phyloP scores from a whole-genome alignment of 2,329 filamentous ascomycete genomes.

The Venturia aucupariae region DNA sequence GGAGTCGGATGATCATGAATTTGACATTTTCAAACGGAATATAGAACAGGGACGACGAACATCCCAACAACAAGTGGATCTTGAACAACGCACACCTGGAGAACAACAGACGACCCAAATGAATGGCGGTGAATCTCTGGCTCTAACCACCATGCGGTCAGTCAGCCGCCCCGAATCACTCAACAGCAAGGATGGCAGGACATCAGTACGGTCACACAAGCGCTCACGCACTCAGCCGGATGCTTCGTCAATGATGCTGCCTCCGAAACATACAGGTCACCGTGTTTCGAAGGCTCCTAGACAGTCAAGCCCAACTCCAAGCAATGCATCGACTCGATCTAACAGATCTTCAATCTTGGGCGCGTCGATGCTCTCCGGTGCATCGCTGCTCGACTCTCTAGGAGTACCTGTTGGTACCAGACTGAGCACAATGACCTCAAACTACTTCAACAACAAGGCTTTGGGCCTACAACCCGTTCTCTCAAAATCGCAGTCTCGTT shows the following conservation, averaged over 20 bases:
- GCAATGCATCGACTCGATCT: neutral
- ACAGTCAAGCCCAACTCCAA: neutral
- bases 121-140: neutral
- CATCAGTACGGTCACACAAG: neutral
- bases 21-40: neutral
- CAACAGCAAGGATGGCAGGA: neutral
- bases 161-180: neutral
- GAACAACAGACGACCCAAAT: neutral
- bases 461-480: neutral
- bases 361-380: constrained; percentile 3
- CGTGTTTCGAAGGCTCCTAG: constrained; percentile 1
- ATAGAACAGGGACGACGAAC: neutral
- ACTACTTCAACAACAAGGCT: constrained; percentile 13
- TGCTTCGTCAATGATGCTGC: neutral
- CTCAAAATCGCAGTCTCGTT: neutral
- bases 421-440: constrained; percentile 7
- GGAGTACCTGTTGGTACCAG: neutral
- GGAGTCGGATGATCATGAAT: neutral
- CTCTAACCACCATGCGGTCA: neutral
- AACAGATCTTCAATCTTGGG: neutral
- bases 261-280: neutral
- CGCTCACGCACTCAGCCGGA: constrained; percentile 9
- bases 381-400: neutral
- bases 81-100: neutral
- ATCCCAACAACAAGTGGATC: neutral